These are phyloP conservation scores for Postia placenta DNA, from an alignment of 768 basidiomycete species.

Conservation along the genomic window DNA sequence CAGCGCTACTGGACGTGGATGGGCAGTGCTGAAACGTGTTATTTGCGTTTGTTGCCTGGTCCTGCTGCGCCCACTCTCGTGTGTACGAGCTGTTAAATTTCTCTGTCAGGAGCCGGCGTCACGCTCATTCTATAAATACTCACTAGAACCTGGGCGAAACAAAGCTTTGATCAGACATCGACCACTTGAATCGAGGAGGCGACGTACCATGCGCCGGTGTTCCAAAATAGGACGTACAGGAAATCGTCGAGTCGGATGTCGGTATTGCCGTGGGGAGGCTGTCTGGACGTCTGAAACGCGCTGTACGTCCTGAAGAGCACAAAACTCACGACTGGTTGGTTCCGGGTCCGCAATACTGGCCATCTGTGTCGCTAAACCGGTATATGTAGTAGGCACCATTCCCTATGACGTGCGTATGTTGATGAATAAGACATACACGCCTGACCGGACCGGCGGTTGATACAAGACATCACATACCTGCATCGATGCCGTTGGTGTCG, in stretches of 20 bases:
- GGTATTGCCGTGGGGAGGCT: slow-evolving; percentile 11
- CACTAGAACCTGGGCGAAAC: slow-evolving; percentile 9
- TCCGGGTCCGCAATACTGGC: neutral
- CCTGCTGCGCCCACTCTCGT: slow-evolving; percentile 7
- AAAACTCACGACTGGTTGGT: slow-evolving; percentile 6
- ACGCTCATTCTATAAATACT: neutral
- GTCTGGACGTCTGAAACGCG: slow-evolving; percentile 9
- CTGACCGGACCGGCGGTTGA: neutral
- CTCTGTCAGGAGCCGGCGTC: neutral
- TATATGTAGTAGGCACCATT: slow-evolving; percentile 7
- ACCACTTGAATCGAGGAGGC: neutral
- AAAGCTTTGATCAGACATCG: neutral
- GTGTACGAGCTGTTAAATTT: slow-evolving; percentile 4
- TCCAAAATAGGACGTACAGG: slow-evolving; percentile 9
- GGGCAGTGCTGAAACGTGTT: slow-evolving; percentile 13
- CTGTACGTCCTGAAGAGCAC: no score
- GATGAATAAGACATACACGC: neutral
- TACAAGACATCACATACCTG: slow-evolving; percentile 4
- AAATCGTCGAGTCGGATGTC: slow-evolving; percentile 10
- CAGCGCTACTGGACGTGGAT: neutral
- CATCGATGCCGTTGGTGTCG: slow-evolving; percentile 8
- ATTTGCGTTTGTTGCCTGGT: slow-evolving; percentile 12
- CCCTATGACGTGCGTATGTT: slow-evolving; percentile 2
- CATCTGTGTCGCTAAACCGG: neutral
- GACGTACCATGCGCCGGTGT: slow-evolving; percentile 5